These are phyloP conservation scores for Euphorbia pulcherrima DNA, from an alignment of 345 rosid genomes.

Conservation along the genomic window DNA sequence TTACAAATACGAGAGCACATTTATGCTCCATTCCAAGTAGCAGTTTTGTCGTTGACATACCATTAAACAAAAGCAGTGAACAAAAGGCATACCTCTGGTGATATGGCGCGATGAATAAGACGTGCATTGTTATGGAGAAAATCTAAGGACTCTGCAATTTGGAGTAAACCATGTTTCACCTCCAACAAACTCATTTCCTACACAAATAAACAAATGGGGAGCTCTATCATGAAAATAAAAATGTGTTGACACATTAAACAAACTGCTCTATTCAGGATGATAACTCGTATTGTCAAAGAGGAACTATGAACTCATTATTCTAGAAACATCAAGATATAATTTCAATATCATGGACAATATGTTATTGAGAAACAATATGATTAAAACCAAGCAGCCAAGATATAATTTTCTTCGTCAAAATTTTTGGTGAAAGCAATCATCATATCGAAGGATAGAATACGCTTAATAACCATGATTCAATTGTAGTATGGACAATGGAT, in stretches of 20 bases:
- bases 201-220: background rate
- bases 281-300: background rate
- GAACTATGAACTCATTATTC: background rate
- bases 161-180: constrained; percentile 91
- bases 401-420: too few species aligned
- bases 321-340: background rate
- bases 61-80: too few species aligned
- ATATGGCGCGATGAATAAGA: constrained; percentile 81
- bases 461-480: too few species aligned
- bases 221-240: background rate
- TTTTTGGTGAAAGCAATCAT: too few species aligned
- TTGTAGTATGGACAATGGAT: background rate
- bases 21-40: background rate
- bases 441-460: too few species aligned
- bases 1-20: too few species aligned
- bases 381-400: background rate
- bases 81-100: constrained; percentile 64
- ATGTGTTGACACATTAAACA: background rate
- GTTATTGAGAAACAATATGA: background rate
- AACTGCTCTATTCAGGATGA: background rate
- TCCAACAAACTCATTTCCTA: constrained; percentile 95
- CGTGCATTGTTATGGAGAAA: constrained; percentile 83
- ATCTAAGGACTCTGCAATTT: constrained; percentile 79
- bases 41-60: background rate
- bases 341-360: background rate